A percentile compares a stretch with the other conserved stretches of the same genome.
phyloP scores from a whole-genome alignment of 1,139 yeast species.

The Pichia sp. region DNA sequence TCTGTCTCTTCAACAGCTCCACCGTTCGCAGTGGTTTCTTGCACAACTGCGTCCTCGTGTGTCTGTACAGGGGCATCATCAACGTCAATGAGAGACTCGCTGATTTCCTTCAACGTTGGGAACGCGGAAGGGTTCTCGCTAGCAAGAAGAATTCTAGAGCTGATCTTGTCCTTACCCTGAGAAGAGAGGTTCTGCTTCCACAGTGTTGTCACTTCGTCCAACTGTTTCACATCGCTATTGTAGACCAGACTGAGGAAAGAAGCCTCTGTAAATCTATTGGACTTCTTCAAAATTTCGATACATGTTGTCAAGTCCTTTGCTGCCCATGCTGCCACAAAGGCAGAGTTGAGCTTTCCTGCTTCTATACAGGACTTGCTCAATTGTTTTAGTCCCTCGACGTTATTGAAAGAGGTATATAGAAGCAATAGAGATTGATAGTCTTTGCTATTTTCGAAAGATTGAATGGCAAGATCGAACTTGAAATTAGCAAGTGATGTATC shows the following conservation, averaged over 20 bases:
- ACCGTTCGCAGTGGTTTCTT: slow-evolving; percentile 15
- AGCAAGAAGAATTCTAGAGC: slow-evolving; percentile 49
- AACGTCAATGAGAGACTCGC: slow-evolving; percentile 10
- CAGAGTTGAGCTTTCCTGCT: slow-evolving; percentile 78
- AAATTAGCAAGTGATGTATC: slow-evolving; percentile 75
- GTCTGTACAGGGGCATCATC: no score
- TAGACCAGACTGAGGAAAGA: slow-evolving; percentile 74
- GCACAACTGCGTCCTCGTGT: slow-evolving; percentile 19
- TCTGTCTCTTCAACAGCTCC: slow-evolving; percentile 19
- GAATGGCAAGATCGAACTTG: slow-evolving; percentile 76
- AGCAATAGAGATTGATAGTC: slow-evolving; percentile 80
- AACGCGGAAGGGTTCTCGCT: slow-evolving; percentile 25
- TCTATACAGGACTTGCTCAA: slow-evolving; percentile 60
- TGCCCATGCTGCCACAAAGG: slow-evolving; percentile 89
- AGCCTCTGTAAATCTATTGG: slow-evolving; percentile 79
- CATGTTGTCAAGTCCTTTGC: slow-evolving; percentile 65
- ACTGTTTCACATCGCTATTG: slow-evolving; percentile 39
- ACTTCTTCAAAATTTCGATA: slow-evolving; percentile 56
- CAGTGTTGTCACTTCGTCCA: slow-evolving; percentile 41
- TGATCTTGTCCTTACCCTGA: slow-evolving; percentile 49
- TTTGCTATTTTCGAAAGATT: slow-evolving; percentile 70
- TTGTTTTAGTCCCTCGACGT: slow-evolving; percentile 48
- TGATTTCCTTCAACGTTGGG: slow-evolving; percentile 21
- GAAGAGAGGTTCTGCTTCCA: slow-evolving; percentile 60
- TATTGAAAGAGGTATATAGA: slow-evolving; percentile 75